Evolutionary conservation across 2,329 filamentous ascomycete species (phyloP).

Genomic region (Leptographium lundbergii): DNA sequence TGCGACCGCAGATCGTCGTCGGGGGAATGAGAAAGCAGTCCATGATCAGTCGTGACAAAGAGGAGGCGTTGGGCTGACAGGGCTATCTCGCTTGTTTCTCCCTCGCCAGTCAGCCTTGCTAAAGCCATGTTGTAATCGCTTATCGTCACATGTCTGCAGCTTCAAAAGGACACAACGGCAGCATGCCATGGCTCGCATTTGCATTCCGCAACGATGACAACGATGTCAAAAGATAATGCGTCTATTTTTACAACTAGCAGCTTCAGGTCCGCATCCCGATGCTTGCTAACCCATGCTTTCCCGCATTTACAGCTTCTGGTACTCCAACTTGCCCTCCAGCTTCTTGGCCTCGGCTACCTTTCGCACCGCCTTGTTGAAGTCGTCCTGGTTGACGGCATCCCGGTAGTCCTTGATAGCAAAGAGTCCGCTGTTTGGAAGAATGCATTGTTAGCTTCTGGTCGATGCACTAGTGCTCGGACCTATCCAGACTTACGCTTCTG

Average conservation of each 20-base stretch:
- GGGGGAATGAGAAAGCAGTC: background rate
- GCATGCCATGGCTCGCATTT: background rate
- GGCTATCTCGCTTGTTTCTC: background rate
- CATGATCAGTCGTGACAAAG: background rate
- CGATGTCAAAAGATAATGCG: background rate
- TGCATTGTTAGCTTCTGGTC: background rate
- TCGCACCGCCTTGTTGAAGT: slow-evolving; percentile 97
- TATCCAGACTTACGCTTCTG: slow-evolving; percentile 82
- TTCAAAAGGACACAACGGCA: background rate
- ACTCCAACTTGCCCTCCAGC: slow-evolving; percentile 94
- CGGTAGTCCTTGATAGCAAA: slow-evolving; percentile 98
- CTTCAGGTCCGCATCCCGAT: background rate
- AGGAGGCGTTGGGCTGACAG: background rate
- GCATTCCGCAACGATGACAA: background rate
- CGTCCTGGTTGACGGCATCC: slow-evolving; percentile 92
- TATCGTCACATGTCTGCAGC: background rate
- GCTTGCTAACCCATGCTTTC: background rate
- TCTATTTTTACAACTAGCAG: background rate
- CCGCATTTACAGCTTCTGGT: slow-evolving; percentile 67
- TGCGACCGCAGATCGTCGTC: background rate
- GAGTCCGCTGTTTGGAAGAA: slow-evolving; percentile 49
- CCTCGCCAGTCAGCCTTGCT: background rate
- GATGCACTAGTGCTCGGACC: background rate
- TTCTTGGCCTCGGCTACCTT: slow-evolving; percentile 98
- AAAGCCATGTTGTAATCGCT: background rate